A percentile compares a stretch with the other conserved stretches of the same genome.
phyloP scores from a whole-genome alignment of 1,284 basidiomycete genomes.

The Pseudozyma sp. region DNA sequence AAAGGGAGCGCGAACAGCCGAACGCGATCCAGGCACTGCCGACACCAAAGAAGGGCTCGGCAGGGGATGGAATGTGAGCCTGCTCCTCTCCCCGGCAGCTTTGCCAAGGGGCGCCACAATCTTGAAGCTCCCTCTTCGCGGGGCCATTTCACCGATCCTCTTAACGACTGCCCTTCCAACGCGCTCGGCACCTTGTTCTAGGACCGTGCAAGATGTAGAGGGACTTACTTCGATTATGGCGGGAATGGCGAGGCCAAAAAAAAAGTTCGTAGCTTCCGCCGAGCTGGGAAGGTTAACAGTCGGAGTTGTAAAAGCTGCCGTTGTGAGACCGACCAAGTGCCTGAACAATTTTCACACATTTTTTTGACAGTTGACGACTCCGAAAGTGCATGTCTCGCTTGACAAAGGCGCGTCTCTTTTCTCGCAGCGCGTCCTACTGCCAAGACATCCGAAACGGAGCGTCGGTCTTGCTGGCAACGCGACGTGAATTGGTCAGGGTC shows the following conservation, averaged over 20 bases:
- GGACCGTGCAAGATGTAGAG: too few relatives aligned
- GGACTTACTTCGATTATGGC: too few relatives aligned
- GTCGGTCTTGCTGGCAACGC: slow-evolving; percentile 3
- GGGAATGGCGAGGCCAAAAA: too few relatives aligned
- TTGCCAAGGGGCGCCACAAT: too few relatives aligned
- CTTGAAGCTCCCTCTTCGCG: too few relatives aligned
- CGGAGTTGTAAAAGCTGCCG: background rate
- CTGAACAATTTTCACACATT: background rate
- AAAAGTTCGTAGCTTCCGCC: background rate
- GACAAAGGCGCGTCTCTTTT: background rate
- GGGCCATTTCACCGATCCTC: too few relatives aligned
- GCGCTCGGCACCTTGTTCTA: background rate
- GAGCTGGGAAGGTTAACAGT: slow-evolving; percentile 7
- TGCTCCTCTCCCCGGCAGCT: background rate
- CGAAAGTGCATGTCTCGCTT: slow-evolving; percentile 9
- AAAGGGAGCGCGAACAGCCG: slow-evolving; percentile 1
- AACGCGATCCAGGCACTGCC: slow-evolving; percentile 6
- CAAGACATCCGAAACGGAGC: background rate
- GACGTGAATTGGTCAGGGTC: background rate
- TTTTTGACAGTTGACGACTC: background rate
- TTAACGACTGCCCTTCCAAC: too few relatives aligned
- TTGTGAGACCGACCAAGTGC: background rate
- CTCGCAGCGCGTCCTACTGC: background rate
- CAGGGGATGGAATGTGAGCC: slow-evolving; percentile 9
- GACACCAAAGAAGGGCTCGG: background rate